Percentiles rank a stretch among this genome's conserved stretches.
Evolutionary conservation across 108 stramenopile species (phyloP).

Genomic region (Schizochytrium sp.): DNA sequence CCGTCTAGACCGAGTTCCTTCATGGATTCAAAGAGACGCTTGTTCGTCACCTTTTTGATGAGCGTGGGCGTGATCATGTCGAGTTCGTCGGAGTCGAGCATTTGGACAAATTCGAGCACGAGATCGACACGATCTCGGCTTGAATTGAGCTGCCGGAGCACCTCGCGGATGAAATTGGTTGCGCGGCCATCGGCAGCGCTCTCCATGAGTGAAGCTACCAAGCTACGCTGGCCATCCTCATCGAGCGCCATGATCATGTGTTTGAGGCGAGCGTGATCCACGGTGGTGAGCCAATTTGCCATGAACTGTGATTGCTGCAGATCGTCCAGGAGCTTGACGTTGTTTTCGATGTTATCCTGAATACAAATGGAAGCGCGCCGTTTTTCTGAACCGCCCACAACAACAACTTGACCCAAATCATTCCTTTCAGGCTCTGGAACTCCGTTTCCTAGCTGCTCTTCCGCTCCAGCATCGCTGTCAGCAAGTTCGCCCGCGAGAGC

Average conservation of each 20-base stretch:
- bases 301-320: background rate
- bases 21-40: background rate
- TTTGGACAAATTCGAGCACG: background rate
- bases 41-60: background rate
- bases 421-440: background rate
- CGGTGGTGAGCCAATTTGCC: background rate
- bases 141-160: background rate
- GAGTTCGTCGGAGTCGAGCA: background rate
- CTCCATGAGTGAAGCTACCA: background rate
- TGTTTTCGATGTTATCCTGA: background rate
- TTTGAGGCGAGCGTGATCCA: background rate
- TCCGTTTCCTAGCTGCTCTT: background rate
- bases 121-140: background rate
- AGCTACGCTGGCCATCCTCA: background rate
- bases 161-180: background rate
- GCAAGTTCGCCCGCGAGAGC: no score
- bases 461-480: no score
- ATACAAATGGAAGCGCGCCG: background rate
- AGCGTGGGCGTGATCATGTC: background rate
- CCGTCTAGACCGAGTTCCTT: background rate
- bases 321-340: background rate
- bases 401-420: background rate
- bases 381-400: background rate
- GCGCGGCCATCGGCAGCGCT: background rate
- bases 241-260: background rate